Conservation (phyloP, 192 early-diverging fungal species). For the Lobulomyces angularis region DNA sequence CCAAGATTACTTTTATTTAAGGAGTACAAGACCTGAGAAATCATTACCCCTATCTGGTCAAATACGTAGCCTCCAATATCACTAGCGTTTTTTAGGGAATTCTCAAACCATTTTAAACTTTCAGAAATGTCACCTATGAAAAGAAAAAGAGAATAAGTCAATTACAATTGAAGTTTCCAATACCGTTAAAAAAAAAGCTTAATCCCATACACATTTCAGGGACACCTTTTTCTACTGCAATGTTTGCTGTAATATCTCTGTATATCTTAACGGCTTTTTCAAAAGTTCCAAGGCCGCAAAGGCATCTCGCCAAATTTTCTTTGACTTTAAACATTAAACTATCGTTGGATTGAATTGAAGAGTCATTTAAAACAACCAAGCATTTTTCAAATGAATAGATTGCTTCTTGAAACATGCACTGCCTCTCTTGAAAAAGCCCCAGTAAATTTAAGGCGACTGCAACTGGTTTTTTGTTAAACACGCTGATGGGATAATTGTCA, state of each 20-base stretch:
- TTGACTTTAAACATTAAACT: slow-evolving; percentile 32
- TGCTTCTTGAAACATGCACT: slow-evolving; percentile 53
- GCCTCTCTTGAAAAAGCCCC: slow-evolving; percentile 63
- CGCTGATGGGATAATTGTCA: too few species aligned
- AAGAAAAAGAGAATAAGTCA: too few species aligned
- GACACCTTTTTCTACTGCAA: too few species aligned
- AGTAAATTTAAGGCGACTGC: slow-evolving; percentile 50
- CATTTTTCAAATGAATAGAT: slow-evolving; percentile 49
- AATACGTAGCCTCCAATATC: slow-evolving; percentile 17
- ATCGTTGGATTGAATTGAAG: neutral
- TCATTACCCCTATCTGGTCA: too few species aligned
- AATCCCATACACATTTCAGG: too few species aligned
- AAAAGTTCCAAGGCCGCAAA: slow-evolving; percentile 51
- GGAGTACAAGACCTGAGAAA: slow-evolving; percentile 84
- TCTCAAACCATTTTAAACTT: slow-evolving; percentile 61
- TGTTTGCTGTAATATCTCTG: too few species aligned
- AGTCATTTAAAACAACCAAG: slow-evolving; percentile 19
- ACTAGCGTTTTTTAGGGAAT: slow-evolving; percentile 43
- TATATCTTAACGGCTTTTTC: too few species aligned
- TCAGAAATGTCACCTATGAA: too few species aligned
- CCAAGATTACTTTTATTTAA: slow-evolving; percentile 55
- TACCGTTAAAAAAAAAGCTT: too few species aligned
- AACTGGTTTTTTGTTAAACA: slow-evolving; percentile 46
- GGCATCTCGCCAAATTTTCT: slow-evolving; percentile 55
- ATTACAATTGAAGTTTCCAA: too few species aligned